Conservation (phyloP, 1,284 basidiomycete species). For the Clitocybe nebularis region DNA sequence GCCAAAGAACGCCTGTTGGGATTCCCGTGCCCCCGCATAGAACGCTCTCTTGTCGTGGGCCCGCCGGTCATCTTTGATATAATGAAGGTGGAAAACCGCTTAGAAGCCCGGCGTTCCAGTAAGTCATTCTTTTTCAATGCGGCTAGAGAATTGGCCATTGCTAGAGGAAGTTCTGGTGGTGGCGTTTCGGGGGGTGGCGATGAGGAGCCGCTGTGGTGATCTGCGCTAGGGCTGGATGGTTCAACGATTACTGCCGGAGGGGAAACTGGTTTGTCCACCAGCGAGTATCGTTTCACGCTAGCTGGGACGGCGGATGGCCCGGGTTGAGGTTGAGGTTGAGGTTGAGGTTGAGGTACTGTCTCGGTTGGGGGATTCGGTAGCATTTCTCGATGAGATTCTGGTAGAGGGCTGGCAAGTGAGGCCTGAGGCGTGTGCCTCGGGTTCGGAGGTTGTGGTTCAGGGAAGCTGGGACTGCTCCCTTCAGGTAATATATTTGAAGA, state of each 20-base stretch:
- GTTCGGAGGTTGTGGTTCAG: conserved; percentile 16
- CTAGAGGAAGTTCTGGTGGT: conserved; percentile 48
- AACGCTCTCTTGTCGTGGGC: conserved; percentile 42
- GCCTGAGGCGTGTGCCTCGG: conserved; percentile 13
- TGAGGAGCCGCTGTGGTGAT: conserved; percentile 27
- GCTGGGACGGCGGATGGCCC: conserved; percentile 43
- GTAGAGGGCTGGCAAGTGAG: conserved; percentile 6
- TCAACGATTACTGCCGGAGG: conserved; percentile 56
- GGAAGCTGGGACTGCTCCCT: conserved; percentile 15
- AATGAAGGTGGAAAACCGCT: conserved; percentile 95
- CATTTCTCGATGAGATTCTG: conserved; percentile 12
- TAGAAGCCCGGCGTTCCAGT: conserved; percentile 89
- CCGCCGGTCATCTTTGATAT: conserved; percentile 89
- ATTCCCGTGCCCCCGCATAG: conserved; percentile 36
- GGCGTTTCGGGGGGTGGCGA: conserved; percentile 40
- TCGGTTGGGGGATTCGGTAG: conserved; percentile 15
- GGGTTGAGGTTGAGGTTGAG: conserved; percentile 13
- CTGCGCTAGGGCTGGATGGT: conserved; percentile 37
- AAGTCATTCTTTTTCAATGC: conserved; percentile 86
- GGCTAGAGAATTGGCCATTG: conserved; percentile 80
- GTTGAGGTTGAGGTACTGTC: conserved; percentile 11
- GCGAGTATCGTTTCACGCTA: conserved; percentile 70
- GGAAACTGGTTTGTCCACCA: conserved; percentile 61
- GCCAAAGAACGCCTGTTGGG: conserved; percentile 60
- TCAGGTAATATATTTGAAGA: conserved; percentile 16